Evolutionary conservation across 768 basidiomycete genomes (phyloP), one percentile per base, ranked within the genome.

Genomic region (Macrolepiota fuliginosa): DNA sequence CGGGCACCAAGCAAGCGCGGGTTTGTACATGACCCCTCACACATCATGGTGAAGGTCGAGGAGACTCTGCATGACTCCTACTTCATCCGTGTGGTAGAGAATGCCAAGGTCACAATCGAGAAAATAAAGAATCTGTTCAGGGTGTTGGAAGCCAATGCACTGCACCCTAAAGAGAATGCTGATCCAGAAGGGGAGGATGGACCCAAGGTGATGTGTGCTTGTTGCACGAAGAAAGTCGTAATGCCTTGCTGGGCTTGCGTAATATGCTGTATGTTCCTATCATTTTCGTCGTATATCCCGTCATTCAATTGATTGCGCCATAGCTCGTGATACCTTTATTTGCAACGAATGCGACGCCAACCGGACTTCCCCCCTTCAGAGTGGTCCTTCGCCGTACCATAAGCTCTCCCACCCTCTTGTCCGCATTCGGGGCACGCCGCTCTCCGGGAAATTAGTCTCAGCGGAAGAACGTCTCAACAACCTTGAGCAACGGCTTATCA

Each of bases 1-100:
- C 71, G 67, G 49, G 63, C 72, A 1, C 72, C 71, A 2, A 56
- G 64, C 4, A 71, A 72, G 61, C 68, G 71, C 9, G 64, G 66
- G 1, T 76, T 76, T 56, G 69, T 63, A 10, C 74, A 76, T 47
- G 69, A 74, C 13, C 36, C 64, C 4, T 70, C 69, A 15, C 74
- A 74, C 64, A 58, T 66, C 7, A 61, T 73, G 52, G 59, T 76
- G 54, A 73, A 72, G 49, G 70, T 72, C 6, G 69, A 74, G 56
- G 71, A 72, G 49, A 72, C 71, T 0, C 58, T 75, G n/a, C 73
- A 74, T 46, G 74, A 74, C 61, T 70, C 68, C 59, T 56, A 72
- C 54, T 67, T 72, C 11, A 64, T 68, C 1, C 64, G 64, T n/a
- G 63, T 71, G 12, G 68, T 74, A 4, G 66, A 68, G 15, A 62